These are phyloP conservation scores for Cymbomonas tetramitiformis DNA, from an alignment of 139 green algal species.

Conservation along the genomic window DNA sequence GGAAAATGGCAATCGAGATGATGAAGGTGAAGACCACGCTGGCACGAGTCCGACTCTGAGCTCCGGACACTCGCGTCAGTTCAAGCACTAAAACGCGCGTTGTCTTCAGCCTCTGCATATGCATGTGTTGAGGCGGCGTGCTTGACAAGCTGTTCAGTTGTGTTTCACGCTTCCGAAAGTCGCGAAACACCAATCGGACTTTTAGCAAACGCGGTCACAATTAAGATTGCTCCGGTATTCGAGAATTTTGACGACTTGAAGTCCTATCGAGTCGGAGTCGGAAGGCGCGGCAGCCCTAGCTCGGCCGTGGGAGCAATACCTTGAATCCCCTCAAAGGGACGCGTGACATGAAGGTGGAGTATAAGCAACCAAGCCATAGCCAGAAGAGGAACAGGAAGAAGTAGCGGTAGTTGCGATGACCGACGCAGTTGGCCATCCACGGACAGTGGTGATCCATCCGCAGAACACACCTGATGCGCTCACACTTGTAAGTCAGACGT, in stretches of 20 bases:
- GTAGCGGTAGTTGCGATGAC: constrained; percentile 53
- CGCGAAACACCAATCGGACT: neutral
- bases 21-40: constrained; percentile 24
- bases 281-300: neutral
- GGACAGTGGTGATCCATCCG: constrained; percentile 47
- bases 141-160: neutral
- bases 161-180: neutral
- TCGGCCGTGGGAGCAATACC: neutral
- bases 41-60: too few species aligned
- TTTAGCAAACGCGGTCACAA: neutral
- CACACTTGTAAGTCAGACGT: too few species aligned
- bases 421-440: constrained; percentile 62
- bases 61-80: too few species aligned
- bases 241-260: neutral
- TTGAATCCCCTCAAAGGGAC: too few species aligned
- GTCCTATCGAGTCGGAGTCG: neutral
- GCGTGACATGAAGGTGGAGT: constrained; percentile 11
- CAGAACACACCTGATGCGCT: constrained; percentile 32
- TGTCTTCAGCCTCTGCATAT: too few species aligned
- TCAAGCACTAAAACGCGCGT: too few species aligned
- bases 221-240: neutral
- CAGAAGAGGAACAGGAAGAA: constrained; percentile 62
- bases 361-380: constrained; percentile 28
- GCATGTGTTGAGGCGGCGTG: too few species aligned
- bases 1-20: constrained; percentile 10